These are phyloP conservation scores for Blastomyces silverae DNA, from an alignment of 2,329 filamentous ascomycete species.

Conservation along the genomic window DNA sequence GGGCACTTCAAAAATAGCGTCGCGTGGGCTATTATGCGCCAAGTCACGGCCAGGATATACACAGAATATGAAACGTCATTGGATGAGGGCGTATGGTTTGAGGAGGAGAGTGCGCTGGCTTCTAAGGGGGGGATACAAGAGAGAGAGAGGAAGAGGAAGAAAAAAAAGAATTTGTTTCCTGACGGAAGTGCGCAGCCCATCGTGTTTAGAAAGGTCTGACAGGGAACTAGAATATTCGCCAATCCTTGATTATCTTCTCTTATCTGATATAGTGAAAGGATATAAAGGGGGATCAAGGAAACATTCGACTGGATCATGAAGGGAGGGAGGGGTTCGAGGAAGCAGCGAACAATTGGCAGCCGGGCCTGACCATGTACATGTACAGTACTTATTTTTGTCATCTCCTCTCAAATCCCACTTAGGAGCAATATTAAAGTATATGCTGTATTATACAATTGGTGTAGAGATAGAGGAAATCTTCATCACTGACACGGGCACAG, in stretches of 20 bases:
- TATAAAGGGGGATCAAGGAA: too few species aligned
- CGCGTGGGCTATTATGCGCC: constrained; percentile 21
- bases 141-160: constrained; percentile 15
- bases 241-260: background rate
- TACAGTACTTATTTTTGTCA: too few species aligned
- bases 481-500: too few species aligned
- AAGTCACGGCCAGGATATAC: constrained; percentile 19
- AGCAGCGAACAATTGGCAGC: too few species aligned
- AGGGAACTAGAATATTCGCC: background rate
- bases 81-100: constrained; percentile 14
- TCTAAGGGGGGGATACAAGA: constrained; percentile 14
- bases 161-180: constrained; percentile 19
- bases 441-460: background rate
- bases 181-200: constrained; percentile 17
- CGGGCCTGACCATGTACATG: too few species aligned
- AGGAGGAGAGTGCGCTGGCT: background rate
- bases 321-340: too few species aligned
- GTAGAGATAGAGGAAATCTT: background rate
- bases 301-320: background rate
- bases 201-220: constrained; percentile 14
- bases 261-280: background rate
- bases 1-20: constrained; percentile 15
- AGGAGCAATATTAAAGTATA: background rate
- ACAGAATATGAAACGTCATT: constrained; percentile 18
- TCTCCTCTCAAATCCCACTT: background rate